A percentile compares a stretch with the other conserved stretches of the same genome.
phyloP scores from a whole-genome alignment of 2,329 filamentous ascomycete species.

The Neofusicoccum parvum region DNA sequence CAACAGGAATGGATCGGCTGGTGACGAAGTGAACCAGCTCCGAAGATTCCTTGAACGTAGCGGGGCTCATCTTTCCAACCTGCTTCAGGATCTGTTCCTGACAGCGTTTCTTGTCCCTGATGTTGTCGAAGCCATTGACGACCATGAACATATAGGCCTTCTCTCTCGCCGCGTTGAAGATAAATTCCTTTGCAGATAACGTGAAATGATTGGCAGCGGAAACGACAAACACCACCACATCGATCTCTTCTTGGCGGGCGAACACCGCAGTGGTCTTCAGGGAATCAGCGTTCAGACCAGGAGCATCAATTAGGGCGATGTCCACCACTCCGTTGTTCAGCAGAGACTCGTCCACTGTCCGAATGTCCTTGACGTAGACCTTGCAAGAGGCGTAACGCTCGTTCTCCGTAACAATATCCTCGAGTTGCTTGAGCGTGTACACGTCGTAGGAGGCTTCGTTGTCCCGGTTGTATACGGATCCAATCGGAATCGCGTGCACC shows the following conservation, averaged over 20 bases:
- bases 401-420: constrained; percentile 88
- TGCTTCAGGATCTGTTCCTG: constrained; percentile 93
- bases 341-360: constrained; percentile 86
- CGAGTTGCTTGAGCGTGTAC: constrained; percentile 74
- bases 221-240: constrained; percentile 97
- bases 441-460: constrained; percentile 95
- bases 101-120: constrained; percentile 87
- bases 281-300: constrained; percentile 92
- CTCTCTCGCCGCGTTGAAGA: constrained; percentile 90
- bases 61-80: constrained; percentile 81
- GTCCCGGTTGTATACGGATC: constrained; percentile 77
- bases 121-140: constrained; percentile 94
- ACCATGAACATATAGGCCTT: constrained; percentile 99
- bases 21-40: constrained; percentile 98
- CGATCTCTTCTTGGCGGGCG: constrained; percentile 95
- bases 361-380: constrained; percentile 89
- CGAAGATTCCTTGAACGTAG: constrained; percentile 86
- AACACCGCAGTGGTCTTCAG: constrained; percentile 97
- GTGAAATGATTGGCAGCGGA: constrained; percentile 98
- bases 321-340: constrained; percentile 98
- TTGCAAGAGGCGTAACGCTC: constrained; percentile 92
- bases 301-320: constrained; percentile 95
- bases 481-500: constrained; percentile 90
- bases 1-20: constrained; percentile 87
- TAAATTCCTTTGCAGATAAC: constrained; percentile 95